Percentiles rank a stretch among this genome's conserved stretches.
These are phyloP conservation scores for Paramecium sonneborni DNA, from an alignment of 73 alveolate species.

Conservation along the genomic window DNA sequence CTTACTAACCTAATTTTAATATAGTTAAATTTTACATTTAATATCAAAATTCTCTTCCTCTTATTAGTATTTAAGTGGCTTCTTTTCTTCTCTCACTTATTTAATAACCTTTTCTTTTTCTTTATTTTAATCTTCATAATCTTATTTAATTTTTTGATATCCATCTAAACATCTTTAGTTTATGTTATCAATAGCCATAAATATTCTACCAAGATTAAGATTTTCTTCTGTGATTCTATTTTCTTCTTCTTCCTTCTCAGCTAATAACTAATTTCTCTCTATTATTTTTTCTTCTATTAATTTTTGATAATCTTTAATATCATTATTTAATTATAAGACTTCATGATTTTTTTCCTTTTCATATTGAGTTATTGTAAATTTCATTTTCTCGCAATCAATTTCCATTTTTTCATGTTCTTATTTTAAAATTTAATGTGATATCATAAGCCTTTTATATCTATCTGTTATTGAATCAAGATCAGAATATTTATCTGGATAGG, in stretches of 20 bases:
- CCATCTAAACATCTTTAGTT: slow-evolving; percentile 58
- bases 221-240: slow-evolving; percentile 43
- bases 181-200: slow-evolving; percentile 66
- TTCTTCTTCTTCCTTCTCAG: slow-evolving; percentile 1
- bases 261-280: slow-evolving; percentile 46
- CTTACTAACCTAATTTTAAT: neutral
- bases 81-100: slow-evolving; percentile 33
- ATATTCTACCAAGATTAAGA: slow-evolving; percentile 59
- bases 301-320: slow-evolving; percentile 72
- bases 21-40: neutral
- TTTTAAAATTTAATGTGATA: slow-evolving; percentile 71
- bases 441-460: slow-evolving; percentile 76
- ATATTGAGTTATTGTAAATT: slow-evolving; percentile 65
- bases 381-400: slow-evolving; percentile 76
- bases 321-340: slow-evolving; percentile 75
- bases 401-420: slow-evolving; percentile 71
- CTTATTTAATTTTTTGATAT: slow-evolving; percentile 45
- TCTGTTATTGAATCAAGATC: slow-evolving; percentile 79
- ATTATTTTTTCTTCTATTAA: slow-evolving; percentile 64
- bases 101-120: slow-evolving; percentile 40
- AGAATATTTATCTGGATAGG: slow-evolving; percentile 81
- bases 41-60: slow-evolving; percentile 36
- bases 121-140: slow-evolving; percentile 50
- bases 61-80: neutral
- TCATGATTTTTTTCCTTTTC: slow-evolving; percentile 75